A percentile compares a stretch with the other conserved stretches of the same genome.
Conservation (phyloP, 495 filamentous ascomycete genomes). For the Penicillium herquei region DNA sequence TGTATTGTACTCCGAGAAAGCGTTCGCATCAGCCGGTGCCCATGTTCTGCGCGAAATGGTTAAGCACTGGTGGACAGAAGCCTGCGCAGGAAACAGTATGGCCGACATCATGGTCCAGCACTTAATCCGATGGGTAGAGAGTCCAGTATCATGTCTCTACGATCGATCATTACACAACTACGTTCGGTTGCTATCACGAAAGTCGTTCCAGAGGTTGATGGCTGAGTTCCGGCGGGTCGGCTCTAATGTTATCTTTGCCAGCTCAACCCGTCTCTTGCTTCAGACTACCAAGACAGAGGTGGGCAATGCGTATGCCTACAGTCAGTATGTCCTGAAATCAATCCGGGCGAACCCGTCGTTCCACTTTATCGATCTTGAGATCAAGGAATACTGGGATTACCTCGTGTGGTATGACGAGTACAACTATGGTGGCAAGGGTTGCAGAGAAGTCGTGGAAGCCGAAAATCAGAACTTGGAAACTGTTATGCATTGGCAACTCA, state of each 20-base stretch:
- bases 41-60: slow-evolving; percentile 95
- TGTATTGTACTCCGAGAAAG: slow-evolving; percentile 81
- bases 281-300: slow-evolving; percentile 97
- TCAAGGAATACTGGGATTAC: slow-evolving; percentile 99
- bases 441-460: slow-evolving; percentile 74
- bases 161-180: slow-evolving; percentile 97
- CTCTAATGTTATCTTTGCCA: slow-evolving; percentile 90
- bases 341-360: slow-evolving; percentile 94
- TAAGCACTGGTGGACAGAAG: slow-evolving; percentile 96
- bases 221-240: slow-evolving; percentile 94
- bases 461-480: slow-evolving; percentile 87
- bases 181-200: slow-evolving; percentile 95
- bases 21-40: slow-evolving; percentile 88
- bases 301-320: slow-evolving; percentile 94
- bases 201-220: slow-evolving; percentile 96
- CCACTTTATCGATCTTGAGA: slow-evolving; percentile 95
- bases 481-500: slow-evolving; percentile 98
- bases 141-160: slow-evolving; percentile 86
- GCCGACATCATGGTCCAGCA: slow-evolving; percentile 98
- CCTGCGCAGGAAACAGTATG: slow-evolving; percentile 86
- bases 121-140: slow-evolving; percentile 95
- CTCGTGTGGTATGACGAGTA: slow-evolving; percentile 99
- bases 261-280: slow-evolving; percentile 80
- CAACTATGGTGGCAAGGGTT: slow-evolving; percentile 96
- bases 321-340: slow-evolving; percentile 94